Percentiles rank a stretch among this genome's conserved stretches.
These are phyloP conservation scores for Yamadazyma triangularis DNA, from an alignment of 1,139 yeast genomes.

Conservation along the genomic window DNA sequence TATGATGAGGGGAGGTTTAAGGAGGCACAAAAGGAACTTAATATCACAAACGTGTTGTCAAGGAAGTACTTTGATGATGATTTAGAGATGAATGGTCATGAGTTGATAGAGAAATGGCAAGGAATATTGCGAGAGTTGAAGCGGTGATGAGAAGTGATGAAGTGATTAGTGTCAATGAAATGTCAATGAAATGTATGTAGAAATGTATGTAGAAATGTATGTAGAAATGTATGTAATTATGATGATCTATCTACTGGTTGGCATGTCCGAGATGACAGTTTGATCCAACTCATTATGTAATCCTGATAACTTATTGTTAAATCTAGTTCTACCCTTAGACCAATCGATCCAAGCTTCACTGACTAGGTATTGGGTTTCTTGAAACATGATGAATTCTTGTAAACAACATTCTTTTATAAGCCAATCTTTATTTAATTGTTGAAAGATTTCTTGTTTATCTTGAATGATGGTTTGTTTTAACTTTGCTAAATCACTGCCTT, in stretches of 20 bases:
- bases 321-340: slow-evolving; percentile 53
- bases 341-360: slow-evolving; percentile 71
- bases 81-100: slow-evolving; percentile 20
- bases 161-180: too few species aligned
- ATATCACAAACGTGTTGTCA: slow-evolving; percentile 47
- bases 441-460: slow-evolving; percentile 60
- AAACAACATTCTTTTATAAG: slow-evolving; percentile 72
- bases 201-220: too few species aligned
- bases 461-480: slow-evolving; percentile 47
- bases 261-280: slow-evolving; percentile 58
- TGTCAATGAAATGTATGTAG: too few species aligned
- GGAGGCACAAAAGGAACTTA: slow-evolving; percentile 46
- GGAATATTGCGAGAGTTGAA: slow-evolving; percentile 2
- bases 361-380: slow-evolving; percentile 78
- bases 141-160: too few species aligned
- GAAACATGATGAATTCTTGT: slow-evolving; percentile 72
- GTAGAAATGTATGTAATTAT: not conserved
- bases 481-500: slow-evolving; percentile 66
- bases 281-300: slow-evolving; percentile 55
- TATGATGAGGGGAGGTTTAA: slow-evolving; percentile 16
- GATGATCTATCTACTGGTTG: slow-evolving; percentile 18
- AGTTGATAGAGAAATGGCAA: slow-evolving; percentile 25
- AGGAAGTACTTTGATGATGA: slow-evolving; percentile 47
- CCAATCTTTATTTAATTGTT: slow-evolving; percentile 76
- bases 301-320: slow-evolving; percentile 49